phyloP scores from a whole-genome alignment of 352 stramenopile genomes.

The Globisporangium recalcitrans region DNA sequence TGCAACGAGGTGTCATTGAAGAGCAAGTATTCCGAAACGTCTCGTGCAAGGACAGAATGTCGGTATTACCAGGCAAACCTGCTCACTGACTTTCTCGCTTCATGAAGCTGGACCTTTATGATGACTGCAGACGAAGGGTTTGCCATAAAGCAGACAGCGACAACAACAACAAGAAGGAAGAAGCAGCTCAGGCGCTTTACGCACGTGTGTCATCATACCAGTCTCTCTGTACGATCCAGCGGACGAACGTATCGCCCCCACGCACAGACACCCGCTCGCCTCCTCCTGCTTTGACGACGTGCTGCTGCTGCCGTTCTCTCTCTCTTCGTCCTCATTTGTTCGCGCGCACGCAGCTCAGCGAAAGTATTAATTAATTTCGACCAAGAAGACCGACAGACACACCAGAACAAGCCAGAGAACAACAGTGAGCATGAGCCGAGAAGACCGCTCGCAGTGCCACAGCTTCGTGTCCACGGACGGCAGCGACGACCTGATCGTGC shows the following conservation, averaged over 20 bases:
- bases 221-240: background rate
- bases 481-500: constrained; percentile 49
- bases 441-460: constrained; percentile 26
- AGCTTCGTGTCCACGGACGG: constrained; percentile 40
- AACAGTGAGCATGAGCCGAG: constrained; percentile 2
- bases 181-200: background rate
- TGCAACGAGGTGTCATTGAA: too few species aligned
- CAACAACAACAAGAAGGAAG: background rate
- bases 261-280: background rate
- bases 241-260: background rate
- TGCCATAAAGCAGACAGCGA: background rate
- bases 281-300: background rate
- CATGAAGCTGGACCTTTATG: background rate
- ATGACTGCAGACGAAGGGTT: background rate
- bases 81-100: background rate
- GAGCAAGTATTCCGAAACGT: too few species aligned
- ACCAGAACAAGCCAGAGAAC: background rate
- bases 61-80: background rate
- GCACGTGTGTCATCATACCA: too few species aligned
- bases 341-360: background rate
- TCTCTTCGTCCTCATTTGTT: background rate
- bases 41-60: background rate
- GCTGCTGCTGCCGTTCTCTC: background rate
- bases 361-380: constrained; percentile 1
- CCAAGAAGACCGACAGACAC: background rate